A percentile compares a stretch with the other conserved stretches of the same genome.
These are phyloP conservation scores for Aristolochia contorta DNA, from an alignment of 164 flowering plant species.

Conservation along the genomic window DNA sequence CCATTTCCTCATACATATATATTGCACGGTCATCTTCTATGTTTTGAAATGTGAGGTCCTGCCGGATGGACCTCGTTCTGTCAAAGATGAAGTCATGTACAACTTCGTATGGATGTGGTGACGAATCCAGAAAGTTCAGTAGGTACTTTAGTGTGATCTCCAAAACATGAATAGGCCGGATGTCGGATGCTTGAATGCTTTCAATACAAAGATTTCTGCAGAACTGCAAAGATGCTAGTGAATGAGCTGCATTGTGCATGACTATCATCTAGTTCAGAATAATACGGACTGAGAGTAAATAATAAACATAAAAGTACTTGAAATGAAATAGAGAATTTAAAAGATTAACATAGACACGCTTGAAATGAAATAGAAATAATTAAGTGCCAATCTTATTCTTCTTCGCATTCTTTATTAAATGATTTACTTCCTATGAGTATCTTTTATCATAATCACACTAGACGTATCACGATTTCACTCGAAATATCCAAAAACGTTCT, in stretches of 20 bases:
- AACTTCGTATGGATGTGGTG: constrained; percentile 59
- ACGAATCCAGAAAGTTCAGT: constrained; percentile 39
- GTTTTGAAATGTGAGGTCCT: constrained; percentile 85
- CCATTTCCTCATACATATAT: constrained; percentile 70
- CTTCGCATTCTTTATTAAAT: too few species aligned
- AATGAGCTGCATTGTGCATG: constrained; percentile 6
- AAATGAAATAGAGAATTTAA: background rate
- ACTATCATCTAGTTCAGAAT: background rate
- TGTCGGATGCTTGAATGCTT: constrained; percentile 44
- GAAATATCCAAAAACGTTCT: too few species aligned
- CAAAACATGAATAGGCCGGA: constrained; percentile 70
- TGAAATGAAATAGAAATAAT: background rate
- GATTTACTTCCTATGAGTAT: too few species aligned
- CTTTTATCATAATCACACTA: too few species aligned
- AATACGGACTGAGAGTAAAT: background rate
- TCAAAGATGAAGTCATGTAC: constrained; percentile 85
- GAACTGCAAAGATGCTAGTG: constrained; percentile 39
- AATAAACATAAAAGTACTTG: background rate
- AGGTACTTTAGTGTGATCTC: constrained; percentile 58
- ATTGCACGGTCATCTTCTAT: constrained; percentile 38
- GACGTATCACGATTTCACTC: too few species aligned
- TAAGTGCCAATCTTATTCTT: constrained; percentile 50
- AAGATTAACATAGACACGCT: background rate
- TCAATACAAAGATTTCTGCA: constrained; percentile 71
- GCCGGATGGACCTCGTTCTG: constrained; percentile 84